phyloP scores from a whole-genome alignment of 306 rosid genomes.

The Fragaria nilgerrensis region DNA sequence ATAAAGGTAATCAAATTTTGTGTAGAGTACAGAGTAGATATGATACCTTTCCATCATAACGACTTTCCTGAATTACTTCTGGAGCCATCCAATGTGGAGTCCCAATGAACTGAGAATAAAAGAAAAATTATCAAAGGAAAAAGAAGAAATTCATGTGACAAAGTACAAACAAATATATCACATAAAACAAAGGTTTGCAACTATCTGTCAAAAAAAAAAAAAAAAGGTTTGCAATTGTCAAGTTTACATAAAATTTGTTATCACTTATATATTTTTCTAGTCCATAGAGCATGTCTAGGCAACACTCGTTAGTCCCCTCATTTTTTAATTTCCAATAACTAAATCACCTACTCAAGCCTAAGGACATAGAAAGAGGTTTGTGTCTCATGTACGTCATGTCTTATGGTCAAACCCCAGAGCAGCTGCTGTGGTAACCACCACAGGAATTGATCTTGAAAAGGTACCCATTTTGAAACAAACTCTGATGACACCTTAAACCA shows the following conservation, averaged over 20 bases:
- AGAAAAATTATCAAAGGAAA: conserved; percentile 31
- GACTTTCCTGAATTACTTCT: conserved; percentile 98
- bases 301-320: neutral
- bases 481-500: neutral
- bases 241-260: neutral
- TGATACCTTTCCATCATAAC: conserved; percentile 93
- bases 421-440: neutral
- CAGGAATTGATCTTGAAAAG: neutral
- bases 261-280: neutral
- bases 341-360: neutral
- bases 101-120: conserved; percentile 80
- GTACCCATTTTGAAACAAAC: neutral
- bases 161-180: conserved; percentile 18
- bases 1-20: conserved; percentile 19
- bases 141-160: conserved; percentile 15
- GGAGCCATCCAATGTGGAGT: conserved; percentile 99
- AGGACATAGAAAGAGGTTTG: neutral
- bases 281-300: neutral
- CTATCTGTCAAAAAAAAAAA: too few species aligned
- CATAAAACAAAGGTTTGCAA: neutral
- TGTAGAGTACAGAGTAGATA: conserved; percentile 8
- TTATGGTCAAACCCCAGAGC: neutral
- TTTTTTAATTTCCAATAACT: neutral
- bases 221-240: neutral
- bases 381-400: neutral